Percentiles rank a stretch among this genome's conserved stretches.
Evolutionary conservation across 2,329 filamentous ascomycete genomes (phyloP).

Genomic region (Microdochium bolleyi): DNA sequence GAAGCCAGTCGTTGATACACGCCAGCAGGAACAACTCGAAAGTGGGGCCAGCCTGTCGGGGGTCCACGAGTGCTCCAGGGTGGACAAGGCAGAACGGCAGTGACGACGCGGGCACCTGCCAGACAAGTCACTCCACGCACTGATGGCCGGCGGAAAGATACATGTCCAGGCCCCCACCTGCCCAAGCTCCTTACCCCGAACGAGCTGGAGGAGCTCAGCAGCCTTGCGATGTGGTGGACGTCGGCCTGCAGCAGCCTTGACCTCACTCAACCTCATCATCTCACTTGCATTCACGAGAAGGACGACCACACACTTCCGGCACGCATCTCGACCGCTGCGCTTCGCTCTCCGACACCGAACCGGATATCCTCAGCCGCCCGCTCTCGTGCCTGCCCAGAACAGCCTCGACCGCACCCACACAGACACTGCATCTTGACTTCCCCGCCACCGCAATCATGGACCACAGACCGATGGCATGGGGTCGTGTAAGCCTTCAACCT

Average conservation of each 20-base stretch:
- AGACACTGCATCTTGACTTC: conserved; percentile 11
- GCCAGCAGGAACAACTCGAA: no score
- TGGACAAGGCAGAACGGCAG: background rate
- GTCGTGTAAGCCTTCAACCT: conserved; percentile 47
- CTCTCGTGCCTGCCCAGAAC: conserved; percentile 5
- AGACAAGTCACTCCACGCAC: background rate
- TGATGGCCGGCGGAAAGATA: background rate
- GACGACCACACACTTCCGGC: background rate
- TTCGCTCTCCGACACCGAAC: no score
- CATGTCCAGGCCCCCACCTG: background rate
- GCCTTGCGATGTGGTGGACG: background rate
- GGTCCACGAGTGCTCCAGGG: background rate
- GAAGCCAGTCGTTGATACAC: no score
- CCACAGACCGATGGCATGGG: conserved; percentile 66
- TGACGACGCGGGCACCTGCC: background rate
- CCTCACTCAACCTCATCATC: background rate
- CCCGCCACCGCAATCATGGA: conserved; percentile 42
- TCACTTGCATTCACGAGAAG: background rate
- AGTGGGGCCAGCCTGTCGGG: background rate
- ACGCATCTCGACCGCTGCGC: background rate
- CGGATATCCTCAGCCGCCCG: no score
- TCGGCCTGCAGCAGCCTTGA: background rate
- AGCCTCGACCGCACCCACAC: conserved; percentile 6
- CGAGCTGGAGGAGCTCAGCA: background rate
- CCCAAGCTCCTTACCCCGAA: background rate